Conservation (phyloP, 129 eudicot genomes). For the Flaveria robusta region DNA sequence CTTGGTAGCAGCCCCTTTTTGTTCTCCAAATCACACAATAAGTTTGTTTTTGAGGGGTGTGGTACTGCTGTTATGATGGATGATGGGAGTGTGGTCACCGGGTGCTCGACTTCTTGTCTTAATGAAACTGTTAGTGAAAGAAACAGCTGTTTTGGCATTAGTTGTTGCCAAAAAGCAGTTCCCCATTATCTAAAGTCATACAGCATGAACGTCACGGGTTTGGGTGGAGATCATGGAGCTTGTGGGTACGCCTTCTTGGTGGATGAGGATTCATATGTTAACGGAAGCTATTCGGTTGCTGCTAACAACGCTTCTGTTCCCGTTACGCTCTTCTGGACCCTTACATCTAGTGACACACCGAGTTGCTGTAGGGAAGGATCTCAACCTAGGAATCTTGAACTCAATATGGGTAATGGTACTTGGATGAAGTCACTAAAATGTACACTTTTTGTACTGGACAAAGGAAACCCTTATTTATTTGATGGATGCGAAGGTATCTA, state of each 20-base stretch:
- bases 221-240: neutral
- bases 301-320: neutral
- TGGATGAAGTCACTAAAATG: neutral
- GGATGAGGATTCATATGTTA: neutral
- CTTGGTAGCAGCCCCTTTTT: neutral
- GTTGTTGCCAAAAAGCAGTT: neutral
- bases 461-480: conserved; percentile 6
- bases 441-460: rapidly evolving
- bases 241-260: neutral
- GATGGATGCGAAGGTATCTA: conserved; percentile 25
- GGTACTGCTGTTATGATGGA: neutral
- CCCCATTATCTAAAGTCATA: neutral
- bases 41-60: neutral
- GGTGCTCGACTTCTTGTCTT: neutral
- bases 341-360: neutral
- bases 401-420: conserved; percentile 11
- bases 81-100: neutral
- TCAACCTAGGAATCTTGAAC: neutral
- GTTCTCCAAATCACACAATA: conserved; percentile 4
- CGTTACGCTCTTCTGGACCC: neutral
- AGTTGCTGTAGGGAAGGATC: neutral
- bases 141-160: neutral
- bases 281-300: neutral
- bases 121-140: neutral
- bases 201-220: neutral